Evolutionary conservation across 768 basidiomycete species (phyloP), one percentile per base, ranked within the genome.

Genomic region (Russula griseocarnosa): DNA sequence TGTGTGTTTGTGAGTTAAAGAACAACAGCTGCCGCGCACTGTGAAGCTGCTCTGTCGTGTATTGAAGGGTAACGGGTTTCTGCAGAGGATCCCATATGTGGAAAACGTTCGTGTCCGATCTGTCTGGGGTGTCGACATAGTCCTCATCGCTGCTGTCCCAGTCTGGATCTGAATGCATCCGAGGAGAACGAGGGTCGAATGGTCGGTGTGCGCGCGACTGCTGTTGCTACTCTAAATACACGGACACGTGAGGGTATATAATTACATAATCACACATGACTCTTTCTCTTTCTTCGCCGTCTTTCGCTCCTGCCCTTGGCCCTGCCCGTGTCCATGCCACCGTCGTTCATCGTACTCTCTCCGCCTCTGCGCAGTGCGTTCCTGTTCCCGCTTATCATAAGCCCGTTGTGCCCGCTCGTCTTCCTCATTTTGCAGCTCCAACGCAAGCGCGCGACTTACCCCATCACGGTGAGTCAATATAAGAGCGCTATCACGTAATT

Each of bases 381-480:
- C n/a, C 36, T 75, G 72, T 44, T 72, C 65, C 32, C 73, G 58
- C 4, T 76, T 76, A 0, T 81, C 82, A 7, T 76, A 66, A 11
- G 65, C 59, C 8, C 72, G 71, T 10, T 72, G 73, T 13, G 74
- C 74, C 11, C 60, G 74, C 3, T 79, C 79, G 50, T 95, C 86
- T 74, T 95, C 94, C 67, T 93, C 90, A 0, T 82, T 83, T 71
- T 95, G 94, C 2, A 97, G 75, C 65, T 87, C 87, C 53, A 78
- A 79, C 4, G 94, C 94, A 0, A 95, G 79, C 8, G 81, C 84
- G 38, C 78, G 80, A 70, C 88, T 34, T n/a, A 69, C 20, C 20
- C 53, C 10, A 53, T 24, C 13, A 53, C 30, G 1, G 30, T 11
- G 51, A 34, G 55, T 47, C n/a, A 62, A 24, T 44, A 34, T 22